Evolutionary conservation across 2,329 filamentous ascomycete species (phyloP).

Genomic region (Xylaria arbuscula): DNA sequence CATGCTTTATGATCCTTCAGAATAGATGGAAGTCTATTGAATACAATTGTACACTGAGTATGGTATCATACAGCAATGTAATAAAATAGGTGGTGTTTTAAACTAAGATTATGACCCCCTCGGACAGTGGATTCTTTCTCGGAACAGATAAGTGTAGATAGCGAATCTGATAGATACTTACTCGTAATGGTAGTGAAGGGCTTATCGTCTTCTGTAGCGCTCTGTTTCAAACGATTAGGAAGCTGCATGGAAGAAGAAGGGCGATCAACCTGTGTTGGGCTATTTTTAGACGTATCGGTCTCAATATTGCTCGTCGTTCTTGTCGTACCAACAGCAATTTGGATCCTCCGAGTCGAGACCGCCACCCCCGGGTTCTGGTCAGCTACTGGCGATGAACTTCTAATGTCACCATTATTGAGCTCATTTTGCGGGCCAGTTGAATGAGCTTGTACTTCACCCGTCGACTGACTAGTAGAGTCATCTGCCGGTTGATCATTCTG

Average conservation of each 20-base stretch:
- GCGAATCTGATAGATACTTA: constrained; percentile 9
- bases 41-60: too few species aligned
- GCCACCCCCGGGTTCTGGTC: neutral
- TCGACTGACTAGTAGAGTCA: neutral
- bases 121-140: too few species aligned
- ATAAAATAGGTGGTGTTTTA: too few species aligned
- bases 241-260: neutral
- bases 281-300: neutral
- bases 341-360: neutral
- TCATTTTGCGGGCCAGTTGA: neutral
- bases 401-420: neutral
- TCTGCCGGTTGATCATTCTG: neutral
- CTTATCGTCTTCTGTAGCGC: neutral
- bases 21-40: neutral
- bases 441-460: neutral
- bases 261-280: neutral
- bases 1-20: constrained; percentile 2
- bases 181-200: constrained; percentile 30
- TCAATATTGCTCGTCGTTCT: neutral
- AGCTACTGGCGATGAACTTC: neutral
- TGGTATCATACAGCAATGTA: too few species aligned
- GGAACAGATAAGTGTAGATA: neutral
- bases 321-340: neutral
- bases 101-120: neutral
- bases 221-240: neutral